Percentiles rank a stretch among this genome's conserved stretches.
These are phyloP conservation scores for Austroboletus festivus DNA, from an alignment of 768 basidiomycete genomes.

Conservation along the genomic window DNA sequence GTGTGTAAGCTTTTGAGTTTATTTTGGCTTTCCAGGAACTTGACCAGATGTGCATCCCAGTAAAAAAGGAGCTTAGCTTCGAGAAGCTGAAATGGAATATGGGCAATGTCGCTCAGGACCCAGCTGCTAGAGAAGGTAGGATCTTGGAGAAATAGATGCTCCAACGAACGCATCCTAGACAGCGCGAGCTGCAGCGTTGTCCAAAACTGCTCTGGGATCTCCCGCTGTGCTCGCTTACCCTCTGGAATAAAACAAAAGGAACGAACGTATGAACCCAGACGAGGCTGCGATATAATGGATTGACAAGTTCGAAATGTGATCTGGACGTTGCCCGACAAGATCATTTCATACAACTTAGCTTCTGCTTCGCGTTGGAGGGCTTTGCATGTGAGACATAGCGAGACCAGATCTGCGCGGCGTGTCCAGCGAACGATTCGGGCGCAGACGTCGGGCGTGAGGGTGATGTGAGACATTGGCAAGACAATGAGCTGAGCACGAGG, in stretches of 20 bases:
- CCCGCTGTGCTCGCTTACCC: conserved; percentile 22
- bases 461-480: conserved; percentile 15
- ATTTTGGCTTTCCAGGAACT: conserved; percentile 48
- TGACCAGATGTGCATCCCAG: conserved; percentile 46
- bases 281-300: conserved; percentile 34
- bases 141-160: conserved; percentile 43
- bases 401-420: conserved; percentile 36
- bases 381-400: conserved; percentile 46
- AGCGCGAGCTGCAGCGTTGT: conserved; percentile 40
- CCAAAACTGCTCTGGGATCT: conserved; percentile 42
- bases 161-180: conserved; percentile 42
- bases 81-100: conserved; percentile 44
- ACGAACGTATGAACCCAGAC: conserved; percentile 41
- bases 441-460: conserved; percentile 43
- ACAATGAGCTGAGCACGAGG: background rate
- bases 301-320: conserved; percentile 37
- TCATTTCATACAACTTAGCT: conserved; percentile 40
- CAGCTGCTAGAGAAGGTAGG: conserved; percentile 38
- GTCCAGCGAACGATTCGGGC: conserved; percentile 39
- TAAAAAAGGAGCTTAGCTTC: conserved; percentile 47
- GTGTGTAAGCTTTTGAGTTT: conserved; percentile 40
- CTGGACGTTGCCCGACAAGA: conserved; percentile 38
- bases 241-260: conserved; percentile 42
- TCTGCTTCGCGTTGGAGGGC: conserved; percentile 49
- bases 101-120: conserved; percentile 41